Conservation (phyloP, 2,329 filamentous ascomycete genomes). For the Ceratocystiopsis sp. region DNA sequence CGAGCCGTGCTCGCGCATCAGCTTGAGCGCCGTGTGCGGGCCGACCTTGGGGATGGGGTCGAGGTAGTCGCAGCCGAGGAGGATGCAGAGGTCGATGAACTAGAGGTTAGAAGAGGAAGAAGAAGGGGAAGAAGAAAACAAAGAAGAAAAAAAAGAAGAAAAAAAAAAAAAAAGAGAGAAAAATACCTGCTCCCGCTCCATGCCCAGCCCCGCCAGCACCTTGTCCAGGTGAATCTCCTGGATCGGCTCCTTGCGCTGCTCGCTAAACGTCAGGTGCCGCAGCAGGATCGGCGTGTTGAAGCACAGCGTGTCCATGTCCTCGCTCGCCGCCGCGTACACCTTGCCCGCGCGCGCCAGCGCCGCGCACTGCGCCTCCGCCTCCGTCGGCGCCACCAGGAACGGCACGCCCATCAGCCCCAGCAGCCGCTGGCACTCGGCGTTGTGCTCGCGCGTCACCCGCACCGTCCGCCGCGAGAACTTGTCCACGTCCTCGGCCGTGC, state of each 20-base stretch:
- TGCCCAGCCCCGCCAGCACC: slow-evolving; percentile 69
- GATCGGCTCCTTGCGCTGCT: slow-evolving; percentile 94
- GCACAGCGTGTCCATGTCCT: slow-evolving; percentile 98
- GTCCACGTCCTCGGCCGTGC: slow-evolving; percentile 92
- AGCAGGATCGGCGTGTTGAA: slow-evolving; percentile 86
- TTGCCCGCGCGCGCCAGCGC: slow-evolving; percentile 78
- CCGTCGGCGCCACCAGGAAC: slow-evolving; percentile 86
- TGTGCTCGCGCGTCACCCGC: slow-evolving; percentile 89
- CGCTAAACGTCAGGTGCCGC: slow-evolving; percentile 87
- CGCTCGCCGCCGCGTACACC: slow-evolving; percentile 89
- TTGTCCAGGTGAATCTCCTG: slow-evolving; percentile 84
- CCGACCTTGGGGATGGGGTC: slow-evolving; percentile 93
- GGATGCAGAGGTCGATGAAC: slow-evolving; percentile 96
- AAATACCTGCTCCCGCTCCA: slow-evolving; percentile 69
- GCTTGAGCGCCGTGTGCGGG: slow-evolving; percentile 75
- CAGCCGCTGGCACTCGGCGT: slow-evolving; percentile 79
- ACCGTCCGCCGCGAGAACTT: slow-evolving; percentile 93
- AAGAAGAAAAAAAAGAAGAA: not conserved
- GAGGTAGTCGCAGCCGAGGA: slow-evolving; percentile 94
- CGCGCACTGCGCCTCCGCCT: slow-evolving; percentile 94
- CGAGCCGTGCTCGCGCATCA: slow-evolving; percentile 81
- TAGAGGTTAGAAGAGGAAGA: slow-evolving; percentile 19
- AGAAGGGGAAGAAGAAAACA: not conserved
- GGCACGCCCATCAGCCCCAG: slow-evolving; percentile 93
- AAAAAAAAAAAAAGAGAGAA: not conserved